A percentile compares a stretch with the other conserved stretches of the same genome.
These are phyloP conservation scores for Chaetomium cochliodes DNA, from an alignment of 495 filamentous ascomycete genomes.

Conservation along the genomic window DNA sequence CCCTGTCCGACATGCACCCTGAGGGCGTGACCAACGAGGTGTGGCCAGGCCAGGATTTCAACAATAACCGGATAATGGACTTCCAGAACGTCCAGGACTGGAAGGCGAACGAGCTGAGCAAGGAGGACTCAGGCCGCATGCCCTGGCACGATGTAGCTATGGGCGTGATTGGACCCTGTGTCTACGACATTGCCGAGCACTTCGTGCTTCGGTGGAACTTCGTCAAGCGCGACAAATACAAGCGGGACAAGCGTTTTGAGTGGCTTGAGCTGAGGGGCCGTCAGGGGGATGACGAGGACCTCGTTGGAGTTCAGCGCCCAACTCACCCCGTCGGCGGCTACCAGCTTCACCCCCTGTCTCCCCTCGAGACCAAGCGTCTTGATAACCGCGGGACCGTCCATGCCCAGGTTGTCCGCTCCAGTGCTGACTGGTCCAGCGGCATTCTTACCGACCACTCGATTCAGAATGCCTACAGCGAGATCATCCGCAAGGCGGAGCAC, in stretches of 20 bases:
- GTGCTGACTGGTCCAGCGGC: slow-evolving; percentile 92
- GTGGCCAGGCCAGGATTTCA: slow-evolving; percentile 95
- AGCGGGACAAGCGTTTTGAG: slow-evolving; percentile 72
- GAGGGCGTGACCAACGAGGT: slow-evolving; percentile 77
- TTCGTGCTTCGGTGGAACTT: slow-evolving; percentile 97
- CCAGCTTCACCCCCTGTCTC: slow-evolving; percentile 71
- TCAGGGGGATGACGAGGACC: slow-evolving; percentile 73
- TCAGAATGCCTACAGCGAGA: slow-evolving; percentile 83
- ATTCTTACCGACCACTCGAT: slow-evolving; percentile 88
- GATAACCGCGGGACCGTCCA: slow-evolving; percentile 64
- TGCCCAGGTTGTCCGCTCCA: slow-evolving; percentile 83
- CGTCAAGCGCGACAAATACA: slow-evolving; percentile 96
- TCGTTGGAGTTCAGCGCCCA: slow-evolving; percentile 83
- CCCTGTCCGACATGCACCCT: slow-evolving; percentile 83
- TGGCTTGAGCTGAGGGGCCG: slow-evolving; percentile 83
- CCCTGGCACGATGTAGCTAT: slow-evolving; percentile 97
- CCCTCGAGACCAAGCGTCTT: slow-evolving; percentile 52
- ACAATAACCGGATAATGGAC: slow-evolving; percentile 94
- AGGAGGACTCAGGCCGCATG: slow-evolving; percentile 91
- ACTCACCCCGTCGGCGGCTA: slow-evolving; percentile 85
- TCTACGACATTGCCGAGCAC: slow-evolving; percentile 94
- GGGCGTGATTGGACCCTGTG: slow-evolving; percentile 82
- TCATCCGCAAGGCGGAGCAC: slow-evolving; percentile 81
- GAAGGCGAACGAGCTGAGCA: slow-evolving; percentile 89
- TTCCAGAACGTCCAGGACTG: slow-evolving; percentile 88